Evolutionary conservation across 1,284 basidiomycete genomes (phyloP), one percentile per base, ranked within the genome.

Genomic region (Afroboletus lepidellus): DNA sequence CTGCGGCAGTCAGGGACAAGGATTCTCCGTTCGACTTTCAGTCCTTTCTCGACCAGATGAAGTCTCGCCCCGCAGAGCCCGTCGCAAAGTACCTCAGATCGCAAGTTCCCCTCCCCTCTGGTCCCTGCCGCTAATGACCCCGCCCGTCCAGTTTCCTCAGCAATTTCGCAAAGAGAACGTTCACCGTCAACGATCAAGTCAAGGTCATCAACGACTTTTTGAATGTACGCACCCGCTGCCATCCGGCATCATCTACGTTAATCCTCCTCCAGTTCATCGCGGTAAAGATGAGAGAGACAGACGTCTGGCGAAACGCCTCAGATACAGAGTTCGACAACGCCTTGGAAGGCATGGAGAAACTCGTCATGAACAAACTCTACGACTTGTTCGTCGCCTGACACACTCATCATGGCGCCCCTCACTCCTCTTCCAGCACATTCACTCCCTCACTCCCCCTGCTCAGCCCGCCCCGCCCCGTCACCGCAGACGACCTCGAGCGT

Each of bases 331-430:
- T 99, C 61, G 97, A 98, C 55, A 95, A 98, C 62, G 94, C 95
- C 0, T 84, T 94, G 74, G 96, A 99, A 73, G 95, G 94, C 47
- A 98, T 99, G 93, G 96, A 99, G 78, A 99, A 99, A 72, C 82
- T 99, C 11, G 94, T 99, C 61, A 99, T 99, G 97, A 99, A 99
- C 64, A 79, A 95, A 45, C 75, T 98, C 50, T 98, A 97, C 71
- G 93, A 92, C 59, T 94, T 88, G 92, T 93, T 62, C 56, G 57
- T 58, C 52, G 5, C 44, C 48, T 39, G 24, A 18, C 41, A 21
- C 51, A 12, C 27, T 52, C 57, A 3, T 30, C 23, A 48, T 32
- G 15, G 2, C 30, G 8, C 45, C 24, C 42, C 50, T 56, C 51
- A 45, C 47, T 45, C 38, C 6, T 25, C 34, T 49, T 41, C 18